Conservation (phyloP, 225 moss, liverwort and hornwort genomes). For the Bryoerythrophyllum caledonicum region DNA sequence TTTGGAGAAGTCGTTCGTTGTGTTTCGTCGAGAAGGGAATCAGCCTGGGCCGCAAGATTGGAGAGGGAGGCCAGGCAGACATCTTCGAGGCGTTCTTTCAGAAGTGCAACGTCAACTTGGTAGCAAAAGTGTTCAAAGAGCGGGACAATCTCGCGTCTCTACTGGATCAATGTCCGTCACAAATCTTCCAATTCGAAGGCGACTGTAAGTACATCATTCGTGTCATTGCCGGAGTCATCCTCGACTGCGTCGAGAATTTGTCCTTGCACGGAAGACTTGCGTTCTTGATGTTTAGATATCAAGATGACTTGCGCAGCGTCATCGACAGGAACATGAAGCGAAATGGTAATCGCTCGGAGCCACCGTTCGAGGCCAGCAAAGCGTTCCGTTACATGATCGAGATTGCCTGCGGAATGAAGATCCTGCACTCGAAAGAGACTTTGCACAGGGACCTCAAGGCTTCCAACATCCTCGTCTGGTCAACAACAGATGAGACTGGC, state of each 20-base stretch:
- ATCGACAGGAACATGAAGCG: slow-evolving; percentile 14
- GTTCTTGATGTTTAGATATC: slow-evolving; percentile 19
- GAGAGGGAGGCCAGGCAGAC: slow-evolving; percentile 21
- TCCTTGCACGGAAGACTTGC: slow-evolving; percentile 15
- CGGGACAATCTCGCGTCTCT: not conserved
- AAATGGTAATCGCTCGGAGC: not conserved
- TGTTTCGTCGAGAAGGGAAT: slow-evolving; percentile 6
- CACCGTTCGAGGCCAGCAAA: slow-evolving; percentile 10
- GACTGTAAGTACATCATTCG: slow-evolving; percentile 29
- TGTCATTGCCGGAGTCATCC: slow-evolving; percentile 15
- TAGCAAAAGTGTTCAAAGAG: slow-evolving; percentile 26
- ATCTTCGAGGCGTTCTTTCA: slow-evolving; percentile 26
- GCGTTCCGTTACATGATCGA: slow-evolving; percentile 22
- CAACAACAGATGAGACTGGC: not conserved
- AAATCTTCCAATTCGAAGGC: slow-evolving; percentile 22
- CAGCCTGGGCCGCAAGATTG: slow-evolving; percentile 20
- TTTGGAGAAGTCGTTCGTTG: slow-evolving; percentile 10
- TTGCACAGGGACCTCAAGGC: slow-evolving; percentile 32
- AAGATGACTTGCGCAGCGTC: slow-evolving; percentile 18
- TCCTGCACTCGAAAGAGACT: slow-evolving; percentile 24
- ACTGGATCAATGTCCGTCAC: slow-evolving; percentile 3
- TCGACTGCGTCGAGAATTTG: slow-evolving; percentile 10
- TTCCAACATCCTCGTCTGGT: slow-evolving; percentile 29
- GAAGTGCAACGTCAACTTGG: slow-evolving; percentile 1
- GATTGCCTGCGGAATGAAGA: slow-evolving; percentile 36